Conservation (phyloP, 805 yeast species). For the Sungouiozyma ichnusensis region DNA sequence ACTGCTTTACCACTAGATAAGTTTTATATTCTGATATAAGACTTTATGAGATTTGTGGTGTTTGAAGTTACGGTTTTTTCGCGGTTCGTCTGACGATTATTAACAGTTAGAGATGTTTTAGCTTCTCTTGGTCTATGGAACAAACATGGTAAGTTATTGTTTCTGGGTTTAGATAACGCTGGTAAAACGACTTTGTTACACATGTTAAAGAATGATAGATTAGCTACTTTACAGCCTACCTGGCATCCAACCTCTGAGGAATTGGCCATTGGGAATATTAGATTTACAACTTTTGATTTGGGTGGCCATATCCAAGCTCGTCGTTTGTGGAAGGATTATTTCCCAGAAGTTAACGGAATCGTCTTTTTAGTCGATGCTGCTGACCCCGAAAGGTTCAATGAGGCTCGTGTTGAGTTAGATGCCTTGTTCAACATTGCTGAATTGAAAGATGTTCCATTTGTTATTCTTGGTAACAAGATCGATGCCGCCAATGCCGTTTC, state of each 20-base stretch:
- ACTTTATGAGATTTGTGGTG: not conserved
- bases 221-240: constrained; percentile 96
- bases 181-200: constrained; percentile 89
- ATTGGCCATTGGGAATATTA: constrained; percentile 88
- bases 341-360: constrained; percentile 98
- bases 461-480: constrained; percentile 92
- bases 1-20: not conserved
- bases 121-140: constrained; percentile 79
- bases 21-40: not conserved
- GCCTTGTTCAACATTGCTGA: constrained; percentile 89
- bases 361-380: constrained; percentile 96
- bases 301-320: constrained; percentile 99
- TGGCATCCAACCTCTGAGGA: constrained; percentile 98
- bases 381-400: constrained; percentile 89
- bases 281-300: constrained; percentile 94
- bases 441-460: constrained; percentile 78
- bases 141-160: constrained; percentile 91
- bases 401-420: constrained; percentile 90
- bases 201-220: constrained; percentile 87
- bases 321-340: constrained; percentile 97
- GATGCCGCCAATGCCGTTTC: constrained; percentile 90
- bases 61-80: no score
- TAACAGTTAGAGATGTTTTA: constrained; percentile 57
- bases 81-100: no score
- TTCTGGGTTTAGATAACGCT: constrained; percentile 94